Evolutionary conservation across 177 flowering plant species (phyloP).

Genomic region (Telopea speciosissima): DNA sequence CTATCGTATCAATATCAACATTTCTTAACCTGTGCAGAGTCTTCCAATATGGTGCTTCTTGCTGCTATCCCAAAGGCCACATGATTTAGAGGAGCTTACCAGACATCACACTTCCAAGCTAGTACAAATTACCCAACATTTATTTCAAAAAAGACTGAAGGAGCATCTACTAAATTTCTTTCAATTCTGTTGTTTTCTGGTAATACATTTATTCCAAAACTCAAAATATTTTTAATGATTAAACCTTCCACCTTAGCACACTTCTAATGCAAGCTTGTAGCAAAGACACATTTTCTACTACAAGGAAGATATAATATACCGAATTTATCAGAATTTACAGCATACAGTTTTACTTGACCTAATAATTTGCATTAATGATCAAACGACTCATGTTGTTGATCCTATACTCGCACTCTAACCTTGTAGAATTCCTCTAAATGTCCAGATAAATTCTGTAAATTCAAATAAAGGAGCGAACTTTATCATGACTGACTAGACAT

Average conservation of each 20-base stretch:
- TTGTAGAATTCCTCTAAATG: background rate
- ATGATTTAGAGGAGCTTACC: too few relatives aligned
- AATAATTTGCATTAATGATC: background rate
- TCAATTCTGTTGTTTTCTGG: background rate
- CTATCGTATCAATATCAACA: too few relatives aligned
- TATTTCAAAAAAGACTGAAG: background rate
- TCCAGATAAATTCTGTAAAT: background rate
- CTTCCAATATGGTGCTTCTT: too few relatives aligned
- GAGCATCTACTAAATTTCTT: background rate
- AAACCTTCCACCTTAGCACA: background rate
- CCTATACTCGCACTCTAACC: background rate
- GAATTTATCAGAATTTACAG: too few relatives aligned
- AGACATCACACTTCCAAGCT: too few relatives aligned
- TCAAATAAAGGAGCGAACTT: background rate
- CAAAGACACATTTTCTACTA: background rate
- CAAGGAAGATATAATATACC: background rate
- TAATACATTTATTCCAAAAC: too few relatives aligned
- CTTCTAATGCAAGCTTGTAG: background rate
- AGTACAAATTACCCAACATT: too few relatives aligned
- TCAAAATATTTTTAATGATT: background rate
- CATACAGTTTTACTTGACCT: background rate
- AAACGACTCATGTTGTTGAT: background rate
- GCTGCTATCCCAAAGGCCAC: too few relatives aligned
- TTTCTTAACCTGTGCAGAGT: too few relatives aligned
- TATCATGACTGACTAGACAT: too few relatives aligned